phyloP scores from a whole-genome alignment of 345 rosid species.

The Boechera retrofracta region DNA sequence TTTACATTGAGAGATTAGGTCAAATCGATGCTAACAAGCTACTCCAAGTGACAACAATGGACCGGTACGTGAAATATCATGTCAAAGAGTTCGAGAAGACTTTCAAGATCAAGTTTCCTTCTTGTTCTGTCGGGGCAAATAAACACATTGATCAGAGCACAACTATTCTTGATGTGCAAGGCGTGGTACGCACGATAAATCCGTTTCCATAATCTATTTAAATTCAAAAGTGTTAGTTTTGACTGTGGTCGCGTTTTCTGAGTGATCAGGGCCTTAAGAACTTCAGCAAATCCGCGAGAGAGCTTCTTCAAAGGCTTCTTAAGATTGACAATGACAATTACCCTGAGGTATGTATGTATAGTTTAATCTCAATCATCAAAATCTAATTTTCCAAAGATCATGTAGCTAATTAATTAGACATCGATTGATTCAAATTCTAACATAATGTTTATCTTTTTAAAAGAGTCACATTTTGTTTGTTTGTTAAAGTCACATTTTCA shows the following conservation, averaged over 20 bases:
- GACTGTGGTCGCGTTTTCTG: neutral
- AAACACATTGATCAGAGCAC: slow-evolving; percentile 97
- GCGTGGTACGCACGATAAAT: slow-evolving; percentile 72
- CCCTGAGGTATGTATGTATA: slow-evolving; percentile 72
- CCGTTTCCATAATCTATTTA: neutral
- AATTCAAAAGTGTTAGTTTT: neutral
- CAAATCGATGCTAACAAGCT: slow-evolving; percentile 88
- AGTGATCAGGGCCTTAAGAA: slow-evolving; percentile 77
- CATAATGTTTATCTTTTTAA: too few species aligned
- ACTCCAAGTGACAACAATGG: slow-evolving; percentile 94
- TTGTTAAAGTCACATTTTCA: too few species aligned
- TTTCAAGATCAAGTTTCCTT: slow-evolving; percentile 85
- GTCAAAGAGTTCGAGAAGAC: slow-evolving; percentile 95
- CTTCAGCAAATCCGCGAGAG: slow-evolving; percentile 88
- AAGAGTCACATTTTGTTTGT: too few species aligned
- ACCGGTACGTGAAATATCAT: slow-evolving; percentile 88
- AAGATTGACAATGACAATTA: slow-evolving; percentile 86
- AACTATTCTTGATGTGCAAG: slow-evolving; percentile 97
- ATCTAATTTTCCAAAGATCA: neutral
- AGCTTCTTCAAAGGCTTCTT: slow-evolving; percentile 69
- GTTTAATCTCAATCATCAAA: neutral
- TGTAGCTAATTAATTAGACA: neutral
- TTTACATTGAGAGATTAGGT: slow-evolving; percentile 95
- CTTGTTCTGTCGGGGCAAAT: slow-evolving; percentile 92
- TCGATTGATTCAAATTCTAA: too few species aligned